A percentile compares a stretch with the other conserved stretches of the same genome.
Evolutionary conservation across 2,329 filamentous ascomycete species (phyloP).

Genomic region (Lasiodiplodia hormozganensis): DNA sequence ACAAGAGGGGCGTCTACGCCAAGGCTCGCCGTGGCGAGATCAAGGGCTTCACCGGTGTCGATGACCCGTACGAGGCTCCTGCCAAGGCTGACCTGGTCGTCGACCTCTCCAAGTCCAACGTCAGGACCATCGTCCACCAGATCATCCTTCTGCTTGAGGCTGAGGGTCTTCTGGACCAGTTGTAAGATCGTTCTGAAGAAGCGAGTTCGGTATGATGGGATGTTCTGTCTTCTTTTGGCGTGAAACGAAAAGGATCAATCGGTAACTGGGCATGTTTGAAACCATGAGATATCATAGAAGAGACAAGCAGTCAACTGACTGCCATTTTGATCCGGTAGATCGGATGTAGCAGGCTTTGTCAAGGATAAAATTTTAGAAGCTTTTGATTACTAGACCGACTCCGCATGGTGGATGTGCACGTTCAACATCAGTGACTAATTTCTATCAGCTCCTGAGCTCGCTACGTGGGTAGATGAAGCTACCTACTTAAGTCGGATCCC

Average conservation of each 20-base stretch:
- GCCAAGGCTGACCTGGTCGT: constrained; percentile 83
- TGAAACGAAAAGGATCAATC: constrained; percentile 8
- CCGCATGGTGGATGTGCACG: background rate
- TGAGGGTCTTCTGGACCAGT: constrained; percentile 81
- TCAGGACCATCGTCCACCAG: constrained; percentile 94
- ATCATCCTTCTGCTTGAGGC: constrained; percentile 93
- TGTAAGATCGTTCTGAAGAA: constrained; percentile 36
- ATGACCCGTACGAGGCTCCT: constrained; percentile 93
- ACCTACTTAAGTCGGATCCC: no score
- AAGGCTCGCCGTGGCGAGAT: constrained; percentile 87
- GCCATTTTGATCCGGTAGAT: background rate
- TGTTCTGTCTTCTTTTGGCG: background rate
- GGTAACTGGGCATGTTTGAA: background rate
- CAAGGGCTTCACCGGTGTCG: constrained; percentile 97
- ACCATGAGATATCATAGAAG: constrained; percentile 13
- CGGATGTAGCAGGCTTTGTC: background rate
- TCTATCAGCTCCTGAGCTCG: no score
- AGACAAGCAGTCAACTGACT: background rate
- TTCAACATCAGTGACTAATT: background rate
- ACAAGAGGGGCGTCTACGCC: constrained; percentile 88
- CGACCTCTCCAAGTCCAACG: constrained; percentile 83
- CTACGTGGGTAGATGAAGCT: no score
- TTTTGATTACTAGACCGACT: background rate
- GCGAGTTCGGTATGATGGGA: background rate
- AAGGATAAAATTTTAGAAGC: background rate